Evolutionary conservation across 164 flowering plant genomes (phyloP), one percentile per base, ranked within the genome.

Genomic region (Pachysandra terminalis): DNA sequence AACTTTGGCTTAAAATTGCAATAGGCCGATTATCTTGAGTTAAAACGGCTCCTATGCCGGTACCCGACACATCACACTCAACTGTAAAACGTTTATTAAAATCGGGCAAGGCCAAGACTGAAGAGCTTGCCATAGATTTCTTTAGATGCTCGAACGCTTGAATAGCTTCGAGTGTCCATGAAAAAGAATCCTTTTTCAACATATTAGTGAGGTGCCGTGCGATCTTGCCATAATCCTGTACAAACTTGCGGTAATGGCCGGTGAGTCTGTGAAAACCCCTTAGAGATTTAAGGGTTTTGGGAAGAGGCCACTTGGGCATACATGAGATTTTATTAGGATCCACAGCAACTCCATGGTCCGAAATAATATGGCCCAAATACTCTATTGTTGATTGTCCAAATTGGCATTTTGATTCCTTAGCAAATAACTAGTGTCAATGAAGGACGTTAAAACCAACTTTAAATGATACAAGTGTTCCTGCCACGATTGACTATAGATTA

Each of bases 301-400:
- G 73, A 5, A 6, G 23, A 17, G 67, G 67, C 67, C 67, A 70
- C 0, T 37, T 0, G 0, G 0, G 1, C 19, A 70, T 41, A 19
- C 35, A 58, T 9, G 32, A 6, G 1, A 70, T 25, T 41, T 70
- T 70, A 0, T 12, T 12, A 0, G 62, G 62, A 0, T 70, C 73
- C 6, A 55, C 48, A 0, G 19, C 15, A 3, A 70, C 73, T 9
- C 67, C 73, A 17, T 55, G 15, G 13, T 19, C 9, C 1, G 73
- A 37, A 8, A 70, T 56, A 9, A 70, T 6, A 53, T 70, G 73
- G 5, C 73, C 73, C 45, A 70, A 37, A 24, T 62, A 63, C 48
- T 54, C 61, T 0, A 70, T 10, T 7, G 25, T 70, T 5, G 13
- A 13, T 7, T 17, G n/a, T 15, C 66, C 73, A 56, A 70, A 62